Percentiles rank a stretch among this genome's conserved stretches.
Evolutionary conservation across 140 eudicot species (phyloP).

Genomic region (Cichorium intybus): DNA sequence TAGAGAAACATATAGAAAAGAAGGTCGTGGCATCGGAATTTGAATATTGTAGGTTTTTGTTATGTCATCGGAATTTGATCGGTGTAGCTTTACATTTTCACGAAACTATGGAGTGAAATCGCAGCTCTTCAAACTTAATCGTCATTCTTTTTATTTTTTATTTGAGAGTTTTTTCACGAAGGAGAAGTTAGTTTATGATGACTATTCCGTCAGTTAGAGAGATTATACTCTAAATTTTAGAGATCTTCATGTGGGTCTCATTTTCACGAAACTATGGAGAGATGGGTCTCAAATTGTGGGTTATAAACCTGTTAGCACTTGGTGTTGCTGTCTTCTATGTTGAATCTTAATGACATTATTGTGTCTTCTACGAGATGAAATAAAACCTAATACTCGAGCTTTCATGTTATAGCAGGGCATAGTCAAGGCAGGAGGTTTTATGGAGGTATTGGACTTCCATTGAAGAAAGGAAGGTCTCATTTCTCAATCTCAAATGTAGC

Average conservation of each 20-base stretch:
- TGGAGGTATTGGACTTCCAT: conserved; percentile 65
- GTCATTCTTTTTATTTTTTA: not conserved
- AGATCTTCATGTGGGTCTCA: not conserved
- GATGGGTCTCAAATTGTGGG: not conserved
- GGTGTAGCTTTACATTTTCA: no score
- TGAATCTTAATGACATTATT: not conserved
- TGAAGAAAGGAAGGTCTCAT: conserved; percentile 57
- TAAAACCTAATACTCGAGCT: conserved; percentile 5
- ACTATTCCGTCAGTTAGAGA: not conserved
- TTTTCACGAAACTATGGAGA: no score
- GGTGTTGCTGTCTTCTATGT: not conserved
- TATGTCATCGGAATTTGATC: no score
- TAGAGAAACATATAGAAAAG: no score
- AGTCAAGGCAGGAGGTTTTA: conserved; percentile 56
- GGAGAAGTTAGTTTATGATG: not conserved
- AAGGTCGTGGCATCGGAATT: no score
- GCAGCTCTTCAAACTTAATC: not conserved
- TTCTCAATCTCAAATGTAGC: conserved; percentile 77
- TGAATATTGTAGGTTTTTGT: no score
- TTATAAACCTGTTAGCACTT: not conserved
- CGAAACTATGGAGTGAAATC: not conserved
- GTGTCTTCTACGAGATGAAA: not conserved
- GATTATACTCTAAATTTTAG: not conserved
- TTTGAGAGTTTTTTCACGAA: no score
- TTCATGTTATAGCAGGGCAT: conserved; percentile 28